Conservation (phyloP, 75 land plant genomes). For the Cryptomeria japonica region DNA sequence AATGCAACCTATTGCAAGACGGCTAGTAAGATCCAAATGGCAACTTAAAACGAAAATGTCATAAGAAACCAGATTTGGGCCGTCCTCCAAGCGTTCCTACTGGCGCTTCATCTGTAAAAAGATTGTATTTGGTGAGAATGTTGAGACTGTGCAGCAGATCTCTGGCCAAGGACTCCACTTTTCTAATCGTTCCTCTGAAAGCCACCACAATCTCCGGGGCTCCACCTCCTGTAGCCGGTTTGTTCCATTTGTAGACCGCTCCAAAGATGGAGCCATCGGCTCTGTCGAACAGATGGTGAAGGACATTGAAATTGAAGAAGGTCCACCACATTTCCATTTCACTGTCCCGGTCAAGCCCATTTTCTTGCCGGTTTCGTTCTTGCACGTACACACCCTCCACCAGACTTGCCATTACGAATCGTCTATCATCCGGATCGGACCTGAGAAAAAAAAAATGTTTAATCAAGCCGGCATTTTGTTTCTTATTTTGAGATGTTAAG, state of each 20-base stretch:
- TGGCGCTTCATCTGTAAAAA: background rate
- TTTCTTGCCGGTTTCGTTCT: slow-evolving; percentile 54
- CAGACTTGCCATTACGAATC: slow-evolving; percentile 55
- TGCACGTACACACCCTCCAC: slow-evolving; percentile 67
- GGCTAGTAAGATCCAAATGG: too few species aligned
- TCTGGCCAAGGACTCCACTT: slow-evolving; percentile 22
- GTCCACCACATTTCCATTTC: slow-evolving; percentile 72
- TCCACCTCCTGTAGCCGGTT: background rate
- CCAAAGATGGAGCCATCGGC: slow-evolving; percentile 57
- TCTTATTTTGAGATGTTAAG: too few species aligned
- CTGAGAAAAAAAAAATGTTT: slow-evolving; percentile 18
- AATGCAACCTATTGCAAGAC: too few species aligned
- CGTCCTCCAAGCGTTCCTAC: too few species aligned
- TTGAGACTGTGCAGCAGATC: slow-evolving; percentile 44
- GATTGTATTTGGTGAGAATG: slow-evolving; percentile 10
- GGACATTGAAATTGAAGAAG: slow-evolving; percentile 43
- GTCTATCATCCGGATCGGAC: slow-evolving; percentile 36
- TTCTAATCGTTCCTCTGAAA: slow-evolving; percentile 60
- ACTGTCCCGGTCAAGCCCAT: slow-evolving; percentile 23
- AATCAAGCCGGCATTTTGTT: background rate
- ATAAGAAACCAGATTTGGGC: background rate
- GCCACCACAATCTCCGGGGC: slow-evolving; percentile 50
- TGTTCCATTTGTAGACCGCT: slow-evolving; percentile 41
- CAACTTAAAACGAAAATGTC: too few species aligned
- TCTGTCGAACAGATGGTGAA: slow-evolving; percentile 37